Evolutionary conservation across 192 early-diverging fungal genomes (phyloP), one percentile per base, ranked within the genome.

Genomic region (Chytriomyces sp.): DNA sequence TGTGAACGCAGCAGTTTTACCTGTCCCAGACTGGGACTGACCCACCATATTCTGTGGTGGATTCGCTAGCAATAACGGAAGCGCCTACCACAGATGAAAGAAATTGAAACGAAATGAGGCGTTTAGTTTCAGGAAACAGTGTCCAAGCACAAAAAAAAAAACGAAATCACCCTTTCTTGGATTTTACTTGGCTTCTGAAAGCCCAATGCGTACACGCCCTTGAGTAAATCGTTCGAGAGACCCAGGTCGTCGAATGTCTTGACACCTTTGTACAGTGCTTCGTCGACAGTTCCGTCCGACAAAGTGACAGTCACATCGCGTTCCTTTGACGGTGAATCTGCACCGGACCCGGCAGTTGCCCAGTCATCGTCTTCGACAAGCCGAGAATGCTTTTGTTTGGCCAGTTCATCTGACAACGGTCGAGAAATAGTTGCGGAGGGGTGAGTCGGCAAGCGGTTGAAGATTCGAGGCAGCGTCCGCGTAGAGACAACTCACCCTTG

Each of bases 41-140:
- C 94, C 97, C 79, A 99, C 97, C 94, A 99, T 93, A 80, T 99
- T 98, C 78, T 85, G 89, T 7, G 96, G 91, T 82, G 97, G 97
- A 77, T 92, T 90, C 35, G 87, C 82, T 46, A 98, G 80, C 45
- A 99, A 86, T 67, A 99, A 73, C 1, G 97, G 97, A 7, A 99
- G 82, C 8, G 97, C 97, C 61, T 90, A 35, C 35, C 35, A 35
- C 0, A 2, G 35, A 35, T 3, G 4, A 35, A 35, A 35, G 35
- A 35, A 35, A 35, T 35, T 35, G 35, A 18, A 35, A 35, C 24
- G 45, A 8, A 35, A 67, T 23, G 20, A 13, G 16, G 57, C 57
- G 57, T n/a, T n/a, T 2, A 60, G 18, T 18, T 23, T 23, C 57
- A 88, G 23, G 23, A 23, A 23, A 60, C 57, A 4, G 57, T 60